Evolutionary conservation across 1,284 basidiomycete genomes (phyloP).

Genomic region (Caloboletus firmus): DNA sequence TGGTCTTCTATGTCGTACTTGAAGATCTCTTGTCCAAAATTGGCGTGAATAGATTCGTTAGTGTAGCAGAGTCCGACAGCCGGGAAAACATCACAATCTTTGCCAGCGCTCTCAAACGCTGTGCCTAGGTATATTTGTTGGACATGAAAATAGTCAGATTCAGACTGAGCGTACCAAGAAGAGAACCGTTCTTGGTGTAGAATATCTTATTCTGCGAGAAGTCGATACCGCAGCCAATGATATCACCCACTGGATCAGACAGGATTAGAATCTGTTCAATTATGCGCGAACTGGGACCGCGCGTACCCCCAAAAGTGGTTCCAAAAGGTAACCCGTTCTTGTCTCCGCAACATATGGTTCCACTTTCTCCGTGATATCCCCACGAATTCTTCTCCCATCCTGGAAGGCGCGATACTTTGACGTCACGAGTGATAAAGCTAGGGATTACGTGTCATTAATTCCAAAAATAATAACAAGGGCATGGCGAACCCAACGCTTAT

Average conservation of each 20-base stretch:
- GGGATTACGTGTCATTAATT: slow-evolving; percentile 9
- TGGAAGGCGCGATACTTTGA: slow-evolving; percentile 73
- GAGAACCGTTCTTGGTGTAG: slow-evolving; percentile 85
- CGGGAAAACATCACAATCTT: slow-evolving; percentile 67
- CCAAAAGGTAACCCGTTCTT: slow-evolving; percentile 75
- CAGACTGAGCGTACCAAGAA: slow-evolving; percentile 57
- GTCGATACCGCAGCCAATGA: slow-evolving; percentile 88
- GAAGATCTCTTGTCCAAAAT: slow-evolving; percentile 86
- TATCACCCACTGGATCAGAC: slow-evolving; percentile 64
- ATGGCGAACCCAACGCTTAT: slow-evolving; percentile 73
- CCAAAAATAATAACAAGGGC: neutral
- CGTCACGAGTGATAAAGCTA: slow-evolving; percentile 52
- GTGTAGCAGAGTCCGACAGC: slow-evolving; percentile 83
- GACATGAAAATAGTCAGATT: slow-evolving; percentile 5
- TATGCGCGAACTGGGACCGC: neutral
- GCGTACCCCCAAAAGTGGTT: slow-evolving; percentile 71
- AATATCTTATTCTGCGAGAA: slow-evolving; percentile 78
- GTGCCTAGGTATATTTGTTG: slow-evolving; percentile 45
- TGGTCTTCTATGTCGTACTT: slow-evolving; percentile 84
- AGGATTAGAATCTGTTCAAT: neutral
- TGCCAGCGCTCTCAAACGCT: slow-evolving; percentile 74
- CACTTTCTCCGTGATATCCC: slow-evolving; percentile 95
- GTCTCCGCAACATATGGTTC: slow-evolving; percentile 73
- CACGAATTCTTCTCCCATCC: slow-evolving; percentile 91
- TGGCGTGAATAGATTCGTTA: slow-evolving; percentile 72